A percentile compares a stretch with the other conserved stretches of the same genome.
These are phyloP conservation scores for Ettlia oleoabundans DNA, from an alignment of 139 green algal species.

Conservation along the genomic window DNA sequence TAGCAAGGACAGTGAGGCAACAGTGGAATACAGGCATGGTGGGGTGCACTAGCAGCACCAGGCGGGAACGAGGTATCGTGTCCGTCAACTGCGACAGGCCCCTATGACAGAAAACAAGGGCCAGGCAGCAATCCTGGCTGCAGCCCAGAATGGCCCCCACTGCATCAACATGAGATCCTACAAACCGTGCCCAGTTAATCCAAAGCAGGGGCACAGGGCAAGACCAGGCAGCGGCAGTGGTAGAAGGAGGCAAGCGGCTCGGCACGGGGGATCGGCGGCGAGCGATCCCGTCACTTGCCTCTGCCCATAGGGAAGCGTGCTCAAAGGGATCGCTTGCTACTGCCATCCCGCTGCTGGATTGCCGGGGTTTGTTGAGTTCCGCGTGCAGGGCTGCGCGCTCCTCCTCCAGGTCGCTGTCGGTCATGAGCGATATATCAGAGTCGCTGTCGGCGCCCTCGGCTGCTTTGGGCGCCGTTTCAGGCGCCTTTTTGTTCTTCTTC, in stretches of 20 bases:
- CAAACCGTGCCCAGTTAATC: too few species aligned
- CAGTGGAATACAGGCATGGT: too few species aligned
- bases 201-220: neutral
- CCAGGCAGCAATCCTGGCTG: too few species aligned
- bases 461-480: neutral
- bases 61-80: too few species aligned
- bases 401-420: neutral
- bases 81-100: too few species aligned
- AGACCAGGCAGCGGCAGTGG: neutral
- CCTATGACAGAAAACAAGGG: too few species aligned
- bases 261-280: neutral
- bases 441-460: neutral
- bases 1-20: too few species aligned
- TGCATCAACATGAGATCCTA: too few species aligned
- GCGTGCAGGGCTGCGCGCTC: neutral
- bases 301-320: slow-evolving; percentile 24
- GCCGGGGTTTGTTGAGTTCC: neutral
- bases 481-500: neutral
- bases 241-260: neutral
- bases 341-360: neutral
- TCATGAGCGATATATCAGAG: slow-evolving; percentile 16
- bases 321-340: neutral
- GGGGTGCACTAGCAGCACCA: too few species aligned
- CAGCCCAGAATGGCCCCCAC: too few species aligned
- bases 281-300: neutral